Evolutionary conservation across 495 filamentous ascomycete species (phyloP).

Genomic region (Neurospora sublineolata): DNA sequence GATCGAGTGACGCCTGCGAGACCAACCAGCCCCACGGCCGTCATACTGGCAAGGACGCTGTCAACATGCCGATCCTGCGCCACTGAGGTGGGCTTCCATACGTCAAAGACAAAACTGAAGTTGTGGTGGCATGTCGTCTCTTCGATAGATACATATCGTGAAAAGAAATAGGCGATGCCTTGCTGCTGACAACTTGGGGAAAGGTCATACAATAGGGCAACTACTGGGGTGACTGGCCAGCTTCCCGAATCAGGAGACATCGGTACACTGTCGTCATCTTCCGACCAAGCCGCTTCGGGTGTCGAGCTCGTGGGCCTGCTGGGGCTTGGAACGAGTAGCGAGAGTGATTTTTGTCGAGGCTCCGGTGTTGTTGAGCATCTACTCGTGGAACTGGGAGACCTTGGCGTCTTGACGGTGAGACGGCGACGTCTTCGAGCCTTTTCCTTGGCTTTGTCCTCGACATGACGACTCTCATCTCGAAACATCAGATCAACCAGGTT

Average conservation of each 20-base stretch:
- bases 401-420: constrained; percentile 7
- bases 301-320: constrained; percentile 7
- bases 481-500: constrained; percentile 61
- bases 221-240: constrained; percentile 24
- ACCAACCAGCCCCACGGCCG: constrained; percentile 38
- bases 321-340: constrained; percentile 11
- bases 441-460: constrained; percentile 50
- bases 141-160: constrained; percentile 25
- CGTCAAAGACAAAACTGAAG: constrained; percentile 30
- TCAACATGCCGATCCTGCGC: constrained; percentile 19
- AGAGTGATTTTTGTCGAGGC: constrained; percentile 8
- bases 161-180: constrained; percentile 30
- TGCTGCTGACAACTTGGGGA: constrained; percentile 22
- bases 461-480: constrained; percentile 58
- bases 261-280: constrained; percentile 16
- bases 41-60: constrained; percentile 31
- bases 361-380: constrained; percentile 18
- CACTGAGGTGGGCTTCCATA: constrained; percentile 24
- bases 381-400: constrained; percentile 10
- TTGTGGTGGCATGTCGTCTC: constrained; percentile 27
- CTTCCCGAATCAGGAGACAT: constrained; percentile 25
- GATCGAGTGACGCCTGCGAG: constrained; percentile 32
- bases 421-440: constrained; percentile 21
- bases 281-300: constrained; percentile 5
- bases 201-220: constrained; percentile 21